Conservation (phyloP, 1,284 basidiomycete species). For the Puccinia triticina region DNA sequence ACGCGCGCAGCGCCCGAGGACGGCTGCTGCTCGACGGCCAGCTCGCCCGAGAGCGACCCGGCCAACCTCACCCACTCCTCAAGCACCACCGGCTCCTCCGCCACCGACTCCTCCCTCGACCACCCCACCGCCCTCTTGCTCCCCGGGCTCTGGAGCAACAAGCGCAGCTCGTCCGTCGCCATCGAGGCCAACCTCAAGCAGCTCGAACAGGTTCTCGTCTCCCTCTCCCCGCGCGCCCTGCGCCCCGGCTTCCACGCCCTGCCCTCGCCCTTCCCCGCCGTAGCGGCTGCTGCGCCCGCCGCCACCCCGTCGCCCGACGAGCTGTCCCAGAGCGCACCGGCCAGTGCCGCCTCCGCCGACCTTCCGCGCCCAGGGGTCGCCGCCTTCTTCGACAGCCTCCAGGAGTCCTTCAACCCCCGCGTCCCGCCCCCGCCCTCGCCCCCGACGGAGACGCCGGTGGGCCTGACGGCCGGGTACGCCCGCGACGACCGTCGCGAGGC, state of each 20-base stretch:
- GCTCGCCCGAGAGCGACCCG: conserved; percentile 1
- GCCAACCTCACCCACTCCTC: neutral
- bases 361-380: neutral
- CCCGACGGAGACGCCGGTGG: neutral
- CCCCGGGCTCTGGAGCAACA: neutral
- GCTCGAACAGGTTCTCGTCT: conserved; percentile 34
- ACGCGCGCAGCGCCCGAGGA: neutral
- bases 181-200: conserved; percentile 42
- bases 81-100: conserved; percentile 15
- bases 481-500: neutral
- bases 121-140: neutral
- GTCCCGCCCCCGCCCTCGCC: neutral
- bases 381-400: conserved; percentile 23
- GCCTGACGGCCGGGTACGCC: neutral
- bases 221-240: conserved; percentile 31
- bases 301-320: neutral
- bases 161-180: conserved; percentile 23
- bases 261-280: neutral
- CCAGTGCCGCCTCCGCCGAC: neutral
- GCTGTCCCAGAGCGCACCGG: neutral
- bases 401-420: conserved; percentile 1
- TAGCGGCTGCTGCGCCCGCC: neutral
- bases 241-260: neutral
- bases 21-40: neutral
- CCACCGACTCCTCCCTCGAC: neutral